phyloP scores from a whole-genome alignment of 306 rosid species.

The Rubus idaeus region DNA sequence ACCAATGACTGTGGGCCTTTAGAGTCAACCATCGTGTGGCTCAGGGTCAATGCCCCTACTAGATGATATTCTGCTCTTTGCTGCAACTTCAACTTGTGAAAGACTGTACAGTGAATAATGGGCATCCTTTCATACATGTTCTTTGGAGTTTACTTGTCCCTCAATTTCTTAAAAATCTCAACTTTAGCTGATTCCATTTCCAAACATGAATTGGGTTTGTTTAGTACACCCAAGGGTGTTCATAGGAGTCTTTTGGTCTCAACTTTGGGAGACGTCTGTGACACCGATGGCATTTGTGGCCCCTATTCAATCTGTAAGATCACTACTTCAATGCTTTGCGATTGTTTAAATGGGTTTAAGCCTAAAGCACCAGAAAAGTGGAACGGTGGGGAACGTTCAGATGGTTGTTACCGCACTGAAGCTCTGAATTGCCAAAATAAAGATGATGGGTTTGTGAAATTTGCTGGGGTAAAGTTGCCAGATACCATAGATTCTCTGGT shows the following conservation, averaged over 20 bases:
- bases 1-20: neutral
- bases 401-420: slow-evolving; percentile 44
- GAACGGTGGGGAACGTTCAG: slow-evolving; percentile 29
- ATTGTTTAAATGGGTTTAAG: slow-evolving; percentile 38
- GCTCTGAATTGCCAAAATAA: slow-evolving; percentile 32
- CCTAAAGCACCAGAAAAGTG: slow-evolving; percentile 34
- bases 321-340: slow-evolving; percentile 14
- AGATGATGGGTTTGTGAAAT: slow-evolving; percentile 26
- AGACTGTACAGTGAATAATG: slow-evolving; percentile 13
- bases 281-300: slow-evolving; percentile 27
- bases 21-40: neutral
- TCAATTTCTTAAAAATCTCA: slow-evolving; percentile 13
- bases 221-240: slow-evolving; percentile 30
- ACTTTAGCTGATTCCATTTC: slow-evolving; percentile 28
- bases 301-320: slow-evolving; percentile 23
- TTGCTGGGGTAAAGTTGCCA: slow-evolving; percentile 37
- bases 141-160: neutral
- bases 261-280: slow-evolving; percentile 21
- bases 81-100: neutral
- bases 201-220: slow-evolving; percentile 45
- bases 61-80: no score
- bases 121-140: neutral
- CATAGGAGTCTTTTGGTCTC: slow-evolving; percentile 33
- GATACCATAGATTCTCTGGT: slow-evolving; percentile 36
- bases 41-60: neutral